These are phyloP conservation scores for Apiospora pterosperma DNA, from an alignment of 2,329 filamentous ascomycete genomes.

Conservation along the genomic window DNA sequence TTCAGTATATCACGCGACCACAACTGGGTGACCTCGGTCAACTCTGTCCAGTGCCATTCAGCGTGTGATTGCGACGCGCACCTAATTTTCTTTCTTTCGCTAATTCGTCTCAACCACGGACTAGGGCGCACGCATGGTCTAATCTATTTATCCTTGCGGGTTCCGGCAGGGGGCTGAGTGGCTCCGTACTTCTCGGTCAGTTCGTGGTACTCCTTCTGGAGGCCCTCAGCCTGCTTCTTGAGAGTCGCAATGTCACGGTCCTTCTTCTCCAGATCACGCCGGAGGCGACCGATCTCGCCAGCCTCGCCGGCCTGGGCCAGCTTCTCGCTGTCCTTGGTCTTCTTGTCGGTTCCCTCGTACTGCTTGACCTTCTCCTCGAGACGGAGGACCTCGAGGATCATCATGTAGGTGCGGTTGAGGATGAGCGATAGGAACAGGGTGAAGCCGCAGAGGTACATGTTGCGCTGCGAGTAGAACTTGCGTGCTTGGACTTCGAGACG, in stretches of 20 bases:
- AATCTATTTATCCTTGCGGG: slow-evolving; percentile 56
- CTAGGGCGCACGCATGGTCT: not conserved
- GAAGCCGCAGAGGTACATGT: slow-evolving; percentile 99
- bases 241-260: slow-evolving; percentile 80
- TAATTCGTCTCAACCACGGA: slow-evolving; percentile 2
- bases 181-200: slow-evolving; percentile 77
- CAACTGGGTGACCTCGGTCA: not conserved
- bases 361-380: slow-evolving; percentile 89
- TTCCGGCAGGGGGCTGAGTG: slow-evolving; percentile 46
- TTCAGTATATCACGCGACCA: not conserved
- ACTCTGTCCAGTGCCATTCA: not conserved
- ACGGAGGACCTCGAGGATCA: slow-evolving; percentile 88
- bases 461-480: slow-evolving; percentile 99
- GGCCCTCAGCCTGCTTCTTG: slow-evolving; percentile 86
- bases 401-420: slow-evolving; percentile 96
- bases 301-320: slow-evolving; percentile 69
- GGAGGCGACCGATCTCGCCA: slow-evolving; percentile 69
- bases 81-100: not conserved
- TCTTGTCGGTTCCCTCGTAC: slow-evolving; percentile 63
- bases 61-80: not conserved
- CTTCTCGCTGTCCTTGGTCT: slow-evolving; percentile 67
- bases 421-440: slow-evolving; percentile 98
- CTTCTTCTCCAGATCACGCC: slow-evolving; percentile 71
- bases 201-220: slow-evolving; percentile 81
- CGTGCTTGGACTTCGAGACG: slow-evolving; percentile 98